Evolutionary conservation across 2,329 filamentous ascomycete species (phyloP), one percentile per base, ranked within the genome.

Genomic region (Madurella fahalii): DNA sequence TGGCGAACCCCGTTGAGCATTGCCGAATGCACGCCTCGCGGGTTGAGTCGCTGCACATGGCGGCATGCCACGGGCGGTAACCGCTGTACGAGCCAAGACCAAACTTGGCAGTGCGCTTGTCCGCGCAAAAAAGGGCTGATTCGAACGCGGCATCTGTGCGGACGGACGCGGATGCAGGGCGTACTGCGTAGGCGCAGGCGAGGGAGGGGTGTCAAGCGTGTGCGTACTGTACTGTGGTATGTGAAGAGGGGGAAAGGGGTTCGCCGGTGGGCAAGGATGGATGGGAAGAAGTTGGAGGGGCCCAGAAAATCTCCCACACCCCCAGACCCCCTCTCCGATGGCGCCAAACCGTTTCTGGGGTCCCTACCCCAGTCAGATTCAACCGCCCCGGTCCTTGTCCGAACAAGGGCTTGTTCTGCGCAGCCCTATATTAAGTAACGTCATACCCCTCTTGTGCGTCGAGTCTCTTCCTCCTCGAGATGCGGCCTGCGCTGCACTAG

Each of bases 361-460:
- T 18, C 42, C 42, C 31, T 55, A 51, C 58, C 56, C 57, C 53
- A 56, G 55, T 47, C 52, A 40, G 43, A 50, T 39, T 50, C 54
- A 51, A 37, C 47, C 34, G 39, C 47, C 58, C 53, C 47, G 53
- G 54, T 59, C 50, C 59, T 25, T 25, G 25, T 25, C 25, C 25
- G 25, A 25, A 25, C 25, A 25, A 25, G 25, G 25, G 25, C 7
- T 3, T 25, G 7, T 43, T 45, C 49, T 59, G 61, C 54, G 59
- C 61, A 64, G 63, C 63, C 62, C 61, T 65, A 63, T 61, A 61
- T 61, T 64, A 63, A 62, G 61, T 56, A 64, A 64, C 61, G 60
- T 62, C 60, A 63, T 62, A 42, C 46, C 54, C 45, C 37, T 41
- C 48, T 39, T 18, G 9, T 18, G n/a, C 40, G 25, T 53, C 50